phyloP scores from a whole-genome alignment of 345 rosid species.

The Leavenworthia alabamica region DNA sequence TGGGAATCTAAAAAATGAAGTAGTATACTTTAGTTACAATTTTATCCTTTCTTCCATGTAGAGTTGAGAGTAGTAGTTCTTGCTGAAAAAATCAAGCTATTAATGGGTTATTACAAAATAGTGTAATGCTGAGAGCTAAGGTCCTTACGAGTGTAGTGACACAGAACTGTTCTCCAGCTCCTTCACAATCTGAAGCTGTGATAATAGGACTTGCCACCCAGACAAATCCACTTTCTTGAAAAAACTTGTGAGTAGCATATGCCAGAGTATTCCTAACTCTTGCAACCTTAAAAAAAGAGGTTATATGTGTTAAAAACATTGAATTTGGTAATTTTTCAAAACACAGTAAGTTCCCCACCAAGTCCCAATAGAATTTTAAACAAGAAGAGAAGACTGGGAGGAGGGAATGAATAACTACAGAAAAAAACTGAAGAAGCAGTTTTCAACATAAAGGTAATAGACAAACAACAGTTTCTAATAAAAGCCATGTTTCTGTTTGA shows the following conservation, averaged over 20 bases:
- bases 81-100: not conserved
- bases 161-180: conserved; percentile 98
- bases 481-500: not conserved
- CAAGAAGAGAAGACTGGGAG: not conserved
- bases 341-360: not conserved
- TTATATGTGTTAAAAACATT: not conserved
- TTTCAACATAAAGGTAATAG: not conserved
- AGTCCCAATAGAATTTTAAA: not conserved
- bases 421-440: not conserved
- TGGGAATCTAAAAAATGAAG: conserved; percentile 60
- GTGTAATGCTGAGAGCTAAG: not conserved
- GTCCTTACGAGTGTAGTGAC: conserved; percentile 87
- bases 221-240: conserved; percentile 88
- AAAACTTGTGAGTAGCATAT: conserved; percentile 88
- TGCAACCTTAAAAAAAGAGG: conserved; percentile 53
- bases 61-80: not conserved
- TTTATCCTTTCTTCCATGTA: not conserved
- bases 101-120: not conserved
- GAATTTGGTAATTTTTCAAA: not conserved
- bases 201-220: conserved; percentile 98
- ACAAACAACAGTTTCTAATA: not conserved
- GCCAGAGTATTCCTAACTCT: conserved; percentile 94
- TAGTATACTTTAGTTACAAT: not conserved
- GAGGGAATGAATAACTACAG: not conserved
- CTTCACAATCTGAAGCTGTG: conserved; percentile 95